Evolutionary conservation across 805 yeast species (phyloP).

Genomic region (Candida argentea): DNA sequence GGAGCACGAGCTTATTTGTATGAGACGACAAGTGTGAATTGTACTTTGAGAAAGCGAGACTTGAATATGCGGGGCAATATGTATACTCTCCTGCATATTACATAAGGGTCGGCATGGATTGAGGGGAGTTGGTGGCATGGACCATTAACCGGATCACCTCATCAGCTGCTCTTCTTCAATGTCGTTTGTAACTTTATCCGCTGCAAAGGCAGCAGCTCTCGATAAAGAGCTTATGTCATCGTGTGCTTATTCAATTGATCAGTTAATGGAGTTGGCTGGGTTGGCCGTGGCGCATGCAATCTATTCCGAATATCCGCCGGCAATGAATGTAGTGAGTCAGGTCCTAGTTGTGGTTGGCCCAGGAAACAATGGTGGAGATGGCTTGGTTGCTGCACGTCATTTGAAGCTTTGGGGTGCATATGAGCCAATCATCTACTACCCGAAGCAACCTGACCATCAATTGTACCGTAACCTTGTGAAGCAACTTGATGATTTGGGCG

Average conservation of each 20-base stretch:
- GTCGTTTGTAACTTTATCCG: slow-evolving; percentile 11
- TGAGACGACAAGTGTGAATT: too few species aligned
- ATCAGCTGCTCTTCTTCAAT: too few species aligned
- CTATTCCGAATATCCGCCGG: slow-evolving; percentile 54
- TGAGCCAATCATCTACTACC: slow-evolving; percentile 69
- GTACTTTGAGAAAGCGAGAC: too few species aligned
- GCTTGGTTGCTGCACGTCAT: slow-evolving; percentile 91
- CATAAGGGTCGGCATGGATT: too few species aligned
- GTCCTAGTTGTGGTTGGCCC: slow-evolving; percentile 83
- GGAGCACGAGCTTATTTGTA: too few species aligned
- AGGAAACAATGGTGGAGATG: slow-evolving; percentile 97
- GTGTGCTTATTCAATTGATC: slow-evolving; percentile 74
- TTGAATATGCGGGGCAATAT: too few species aligned
- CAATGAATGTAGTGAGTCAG: slow-evolving; percentile 7
- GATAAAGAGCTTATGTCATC: slow-evolving; percentile 85
- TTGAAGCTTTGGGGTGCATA: slow-evolving; percentile 65
- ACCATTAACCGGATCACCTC: too few species aligned
- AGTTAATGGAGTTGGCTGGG: slow-evolving; percentile 94
- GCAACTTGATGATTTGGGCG: slow-evolving; percentile 58
- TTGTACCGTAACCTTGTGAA: slow-evolving; percentile 51
- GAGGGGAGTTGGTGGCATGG: too few species aligned
- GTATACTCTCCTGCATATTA: too few species aligned
- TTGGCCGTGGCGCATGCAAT: slow-evolving; percentile 87
- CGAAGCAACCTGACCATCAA: slow-evolving; percentile 47
- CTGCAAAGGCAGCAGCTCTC: slow-evolving; percentile 57